Conservation (phyloP, 208 protist species). For the Phytomonas francai region DNA sequence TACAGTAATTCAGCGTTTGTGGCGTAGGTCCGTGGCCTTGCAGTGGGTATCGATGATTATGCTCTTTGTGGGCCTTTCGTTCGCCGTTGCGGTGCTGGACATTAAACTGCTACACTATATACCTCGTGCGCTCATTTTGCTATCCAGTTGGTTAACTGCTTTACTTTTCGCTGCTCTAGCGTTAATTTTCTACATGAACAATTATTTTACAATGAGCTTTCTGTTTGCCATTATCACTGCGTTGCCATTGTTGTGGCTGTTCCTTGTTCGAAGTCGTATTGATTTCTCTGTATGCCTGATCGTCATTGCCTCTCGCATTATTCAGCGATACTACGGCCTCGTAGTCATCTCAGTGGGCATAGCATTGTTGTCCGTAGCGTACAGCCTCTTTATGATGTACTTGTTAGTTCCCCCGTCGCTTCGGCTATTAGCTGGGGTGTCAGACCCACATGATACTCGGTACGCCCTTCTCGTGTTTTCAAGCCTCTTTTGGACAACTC, state of each 20-base stretch:
- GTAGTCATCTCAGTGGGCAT: conserved; percentile 26
- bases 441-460: not conserved
- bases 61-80: conserved; percentile 7
- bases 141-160: conserved; percentile 20
- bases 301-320: conserved; percentile 21
- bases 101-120: conserved; percentile 11
- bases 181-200: conserved; percentile 6
- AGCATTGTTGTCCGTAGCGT: conserved; percentile 12
- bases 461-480: conserved; percentile 24
- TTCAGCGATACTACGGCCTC: conserved; percentile 33
- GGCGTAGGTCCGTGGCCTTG: not conserved
- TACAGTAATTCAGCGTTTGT: not conserved
- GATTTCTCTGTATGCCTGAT: conserved; percentile 47
- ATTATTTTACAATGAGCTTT: conserved; percentile 11
- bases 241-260: conserved; percentile 51
- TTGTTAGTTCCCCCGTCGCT: conserved; percentile 21
- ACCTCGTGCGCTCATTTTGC: conserved; percentile 21
- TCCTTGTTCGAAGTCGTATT: conserved; percentile 53
- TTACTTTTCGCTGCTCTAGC: conserved; percentile 19
- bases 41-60: conserved; percentile 6
- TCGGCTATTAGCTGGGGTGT: conserved; percentile 9
- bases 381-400: conserved; percentile 13
- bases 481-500: conserved; percentile 51
- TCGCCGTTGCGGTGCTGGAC: conserved; percentile 17
- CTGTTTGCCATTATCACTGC: conserved; percentile 22